These are phyloP conservation scores for Dovyalis caffra DNA, from an alignment of 345 rosid genomes.

Conservation along the genomic window DNA sequence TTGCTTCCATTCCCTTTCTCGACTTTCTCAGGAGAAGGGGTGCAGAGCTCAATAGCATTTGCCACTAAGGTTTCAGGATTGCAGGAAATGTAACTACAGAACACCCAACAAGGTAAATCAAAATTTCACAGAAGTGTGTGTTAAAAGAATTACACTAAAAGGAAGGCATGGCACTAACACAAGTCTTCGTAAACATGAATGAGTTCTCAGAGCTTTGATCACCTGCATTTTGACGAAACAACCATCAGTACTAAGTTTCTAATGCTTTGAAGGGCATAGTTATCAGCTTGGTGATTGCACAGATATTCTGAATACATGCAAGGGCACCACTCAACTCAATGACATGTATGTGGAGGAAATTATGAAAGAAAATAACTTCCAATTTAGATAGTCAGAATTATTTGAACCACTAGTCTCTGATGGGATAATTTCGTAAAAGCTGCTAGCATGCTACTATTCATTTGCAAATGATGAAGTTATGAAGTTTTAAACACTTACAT, in stretches of 20 bases:
- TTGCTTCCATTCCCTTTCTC: conserved; percentile 69
- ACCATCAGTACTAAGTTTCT: too few relatives aligned
- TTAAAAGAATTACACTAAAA: not conserved
- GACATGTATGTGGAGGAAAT: not conserved
- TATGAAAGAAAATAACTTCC: not conserved
- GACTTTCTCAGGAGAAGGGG: conserved; percentile 58
- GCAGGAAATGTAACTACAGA: conserved; percentile 81
- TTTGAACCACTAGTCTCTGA: not conserved
- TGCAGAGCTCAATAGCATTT: conserved; percentile 92
- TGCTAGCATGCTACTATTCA: not conserved
- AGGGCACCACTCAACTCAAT: not conserved
- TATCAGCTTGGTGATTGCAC: not conserved
- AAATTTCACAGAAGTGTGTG: not conserved
- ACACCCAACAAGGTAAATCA: conserved; percentile 7
- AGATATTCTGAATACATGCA: not conserved
- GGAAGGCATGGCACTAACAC: conserved; percentile 58
- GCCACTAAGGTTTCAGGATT: conserved; percentile 92
- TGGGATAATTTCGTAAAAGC: not conserved
- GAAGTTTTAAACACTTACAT: not conserved
- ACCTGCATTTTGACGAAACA: conserved; percentile 45
- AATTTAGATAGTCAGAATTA: too few relatives aligned
- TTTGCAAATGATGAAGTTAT: not conserved
- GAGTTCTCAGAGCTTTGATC: conserved; percentile 76
- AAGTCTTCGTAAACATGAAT: conserved; percentile 60
- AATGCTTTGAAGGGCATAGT: not conserved